Conservation (phyloP, 805 yeast genomes). For the Saturnispora halmiae region DNA sequence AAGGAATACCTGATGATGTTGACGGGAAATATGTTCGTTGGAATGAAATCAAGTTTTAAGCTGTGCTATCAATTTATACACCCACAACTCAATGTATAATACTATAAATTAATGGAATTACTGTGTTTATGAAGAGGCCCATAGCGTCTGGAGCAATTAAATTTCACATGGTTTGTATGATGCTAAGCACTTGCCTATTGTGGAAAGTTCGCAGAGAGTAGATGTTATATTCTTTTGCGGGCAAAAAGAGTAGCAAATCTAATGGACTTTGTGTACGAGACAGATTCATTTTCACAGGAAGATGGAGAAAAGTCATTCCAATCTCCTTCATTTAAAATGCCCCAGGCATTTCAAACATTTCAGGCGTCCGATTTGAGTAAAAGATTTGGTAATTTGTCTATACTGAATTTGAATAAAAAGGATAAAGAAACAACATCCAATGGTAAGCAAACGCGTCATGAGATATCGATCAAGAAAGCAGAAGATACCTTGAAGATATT, state of each 20-base stretch:
- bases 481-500: constrained; percentile 11
- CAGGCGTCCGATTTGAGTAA: constrained; percentile 29
- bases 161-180: too few species aligned
- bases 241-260: not conserved
- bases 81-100: too few species aligned
- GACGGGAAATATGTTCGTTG: constrained; percentile 64
- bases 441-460: not conserved
- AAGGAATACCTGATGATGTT: constrained; percentile 46
- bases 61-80: too few species aligned
- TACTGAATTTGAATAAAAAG: constrained; percentile 8
- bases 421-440: not conserved
- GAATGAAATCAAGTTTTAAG: constrained; percentile 7
- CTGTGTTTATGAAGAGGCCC: too few species aligned
- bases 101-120: too few species aligned
- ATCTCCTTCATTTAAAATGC: constrained; percentile 8
- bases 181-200: constrained; percentile 6
- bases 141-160: too few species aligned
- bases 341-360: constrained; percentile 31
- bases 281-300: constrained; percentile 12
- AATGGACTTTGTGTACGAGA: constrained; percentile 27
- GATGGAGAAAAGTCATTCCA: not conserved
- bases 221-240: too few species aligned
- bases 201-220: too few species aligned
- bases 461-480: constrained; percentile 10
- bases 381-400: constrained; percentile 17